phyloP scores from a whole-genome alignment of 306 rosid species.

The Malus asiatica region DNA sequence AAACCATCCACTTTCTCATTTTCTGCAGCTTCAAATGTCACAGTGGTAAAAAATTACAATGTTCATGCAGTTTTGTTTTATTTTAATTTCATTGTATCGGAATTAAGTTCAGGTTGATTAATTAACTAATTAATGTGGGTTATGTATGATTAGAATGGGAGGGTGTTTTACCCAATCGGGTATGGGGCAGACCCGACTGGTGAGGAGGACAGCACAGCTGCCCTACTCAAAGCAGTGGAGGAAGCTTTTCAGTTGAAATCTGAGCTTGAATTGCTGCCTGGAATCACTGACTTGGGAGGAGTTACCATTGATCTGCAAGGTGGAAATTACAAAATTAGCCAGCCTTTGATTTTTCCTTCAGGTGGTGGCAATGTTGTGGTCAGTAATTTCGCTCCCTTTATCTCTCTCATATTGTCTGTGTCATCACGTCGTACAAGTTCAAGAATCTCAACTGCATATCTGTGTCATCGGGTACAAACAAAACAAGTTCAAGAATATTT shows the following conservation, averaged over 20 bases:
- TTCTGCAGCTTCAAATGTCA: slow-evolving; percentile 25
- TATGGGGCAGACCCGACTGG: slow-evolving; percentile 74
- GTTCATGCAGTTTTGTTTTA: background rate
- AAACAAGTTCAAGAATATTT: background rate
- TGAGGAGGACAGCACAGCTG: slow-evolving; percentile 40
- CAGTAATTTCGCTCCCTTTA: slow-evolving; percentile 12
- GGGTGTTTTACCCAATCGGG: slow-evolving; percentile 39
- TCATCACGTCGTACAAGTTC: background rate
- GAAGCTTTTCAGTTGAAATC: slow-evolving; percentile 34
- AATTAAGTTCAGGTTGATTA: background rate
- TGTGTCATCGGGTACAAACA: background rate
- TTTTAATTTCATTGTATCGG: background rate
- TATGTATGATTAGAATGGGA: slow-evolving; percentile 21
- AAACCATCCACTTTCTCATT: background rate
- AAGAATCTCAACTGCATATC: background rate
- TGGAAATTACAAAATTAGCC: slow-evolving; percentile 47
- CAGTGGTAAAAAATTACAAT: slow-evolving; percentile 7
- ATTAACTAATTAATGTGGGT: background rate
- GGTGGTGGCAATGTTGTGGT: slow-evolving; percentile 60
- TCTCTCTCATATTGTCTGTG: background rate
- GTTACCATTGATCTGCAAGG: slow-evolving; percentile 53
- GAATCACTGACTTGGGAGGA: slow-evolving; percentile 57
- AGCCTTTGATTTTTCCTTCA: slow-evolving; percentile 49
- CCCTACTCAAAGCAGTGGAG: slow-evolving; percentile 30
- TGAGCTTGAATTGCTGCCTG: slow-evolving; percentile 37